A percentile compares a stretch with the other conserved stretches of the same genome.
These are phyloP conservation scores for Ploettnerulaceae sp. DNA, from an alignment of 2,329 filamentous ascomycete genomes.

Conservation along the genomic window DNA sequence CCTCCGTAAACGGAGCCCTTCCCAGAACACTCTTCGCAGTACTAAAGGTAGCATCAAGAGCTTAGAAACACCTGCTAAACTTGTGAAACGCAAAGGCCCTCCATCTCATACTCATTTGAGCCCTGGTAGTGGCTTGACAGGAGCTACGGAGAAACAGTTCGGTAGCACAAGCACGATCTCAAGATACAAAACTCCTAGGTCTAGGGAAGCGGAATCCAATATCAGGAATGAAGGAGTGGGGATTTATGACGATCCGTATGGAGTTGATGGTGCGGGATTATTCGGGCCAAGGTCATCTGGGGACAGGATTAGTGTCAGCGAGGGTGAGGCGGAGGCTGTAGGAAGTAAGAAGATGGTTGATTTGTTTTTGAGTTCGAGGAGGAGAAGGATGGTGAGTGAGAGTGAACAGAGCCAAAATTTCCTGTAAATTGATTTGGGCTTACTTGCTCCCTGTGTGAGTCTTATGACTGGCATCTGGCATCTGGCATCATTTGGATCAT, in stretches of 20 bases:
- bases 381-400: constrained; percentile 39
- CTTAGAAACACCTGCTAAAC: constrained; percentile 27
- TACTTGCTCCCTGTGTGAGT: too few relatives aligned
- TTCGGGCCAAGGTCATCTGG: constrained; percentile 18
- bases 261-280: constrained; percentile 16
- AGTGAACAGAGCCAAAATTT: constrained; percentile 26
- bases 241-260: constrained; percentile 21
- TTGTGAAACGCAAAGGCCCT: constrained; percentile 23
- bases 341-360: constrained; percentile 52
- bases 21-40: constrained; percentile 25
- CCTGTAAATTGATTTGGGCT: background rate
- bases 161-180: constrained; percentile 18
- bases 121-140: constrained; percentile 24
- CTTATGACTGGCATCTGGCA: too few relatives aligned
- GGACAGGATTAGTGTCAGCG: constrained; percentile 14
- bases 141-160: constrained; percentile 33
- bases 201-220: background rate
- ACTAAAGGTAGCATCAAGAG: constrained; percentile 23
- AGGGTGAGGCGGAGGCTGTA: constrained; percentile 34
- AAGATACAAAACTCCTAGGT: constrained; percentile 4
- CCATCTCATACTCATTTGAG: constrained; percentile 15
- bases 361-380: constrained; percentile 47
- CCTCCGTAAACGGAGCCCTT: constrained; percentile 25
- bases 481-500: too few relatives aligned
- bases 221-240: background rate